A percentile compares a stretch with the other conserved stretches of the same genome.
Conservation (phyloP, 768 basidiomycete species). For the Suillus paluster region DNA sequence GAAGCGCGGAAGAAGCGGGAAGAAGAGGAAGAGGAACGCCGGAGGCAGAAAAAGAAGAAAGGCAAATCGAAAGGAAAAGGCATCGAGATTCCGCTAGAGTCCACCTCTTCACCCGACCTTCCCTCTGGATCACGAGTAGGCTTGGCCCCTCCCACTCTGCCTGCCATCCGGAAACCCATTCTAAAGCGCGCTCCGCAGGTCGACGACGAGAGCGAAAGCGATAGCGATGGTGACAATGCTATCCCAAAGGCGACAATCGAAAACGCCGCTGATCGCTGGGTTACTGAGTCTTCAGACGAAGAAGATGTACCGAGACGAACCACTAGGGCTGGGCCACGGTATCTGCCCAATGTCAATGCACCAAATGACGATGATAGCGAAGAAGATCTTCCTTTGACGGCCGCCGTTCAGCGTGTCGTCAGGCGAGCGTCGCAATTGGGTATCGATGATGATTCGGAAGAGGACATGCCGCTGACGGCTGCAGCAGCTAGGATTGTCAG, state of each 20-base stretch:
- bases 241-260: slow-evolving; percentile 27
- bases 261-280: slow-evolving; percentile 42
- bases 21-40: slow-evolving; percentile 47
- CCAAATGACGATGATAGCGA: slow-evolving; percentile 62
- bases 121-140: slow-evolving; percentile 18
- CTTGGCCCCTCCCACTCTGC: slow-evolving; percentile 35
- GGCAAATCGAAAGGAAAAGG: slow-evolving; percentile 52
- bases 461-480: slow-evolving; percentile 71
- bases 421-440: slow-evolving; percentile 44
- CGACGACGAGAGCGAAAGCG: slow-evolving; percentile 49
- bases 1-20: slow-evolving; percentile 53
- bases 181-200: slow-evolving; percentile 33
- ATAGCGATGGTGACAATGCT: slow-evolving; percentile 47
- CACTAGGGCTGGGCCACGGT: slow-evolving; percentile 61
- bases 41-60: slow-evolving; percentile 44
- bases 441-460: slow-evolving; percentile 62
- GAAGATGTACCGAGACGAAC: slow-evolving; percentile 55
- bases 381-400: slow-evolving; percentile 79
- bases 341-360: slow-evolving; percentile 38
- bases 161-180: slow-evolving; percentile 40
- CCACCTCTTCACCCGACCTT: slow-evolving; percentile 40
- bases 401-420: slow-evolving; percentile 59
- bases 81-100: slow-evolving; percentile 34
- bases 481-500: slow-evolving; percentile 54
- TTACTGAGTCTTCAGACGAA: slow-evolving; percentile 67